Evolutionary conservation across 2,329 filamentous ascomycete species (phyloP), one percentile per base, ranked within the genome.

Genomic region (Coleophoma eucalyptorum): DNA sequence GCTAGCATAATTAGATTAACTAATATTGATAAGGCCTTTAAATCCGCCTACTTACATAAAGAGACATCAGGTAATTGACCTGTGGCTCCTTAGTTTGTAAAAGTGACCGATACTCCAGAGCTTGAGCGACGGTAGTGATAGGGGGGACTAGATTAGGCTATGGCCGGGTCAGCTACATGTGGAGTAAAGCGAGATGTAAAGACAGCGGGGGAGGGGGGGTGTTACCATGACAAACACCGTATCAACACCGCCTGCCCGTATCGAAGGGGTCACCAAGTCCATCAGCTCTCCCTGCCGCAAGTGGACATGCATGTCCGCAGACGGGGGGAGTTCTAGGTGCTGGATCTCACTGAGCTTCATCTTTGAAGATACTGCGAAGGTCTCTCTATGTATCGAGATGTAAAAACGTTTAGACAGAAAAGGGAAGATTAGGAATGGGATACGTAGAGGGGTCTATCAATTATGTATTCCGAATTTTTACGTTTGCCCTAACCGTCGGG

Each of bases 1-100:
- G 52, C 47, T 26, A 8, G 5, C 21, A 2, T 7, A 26, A 26
- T 26, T 8, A 26, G 26, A 26, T 26, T 26, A 26, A 26, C 26
- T 26, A 26, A 8, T 8, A 26, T 26, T 26, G 26, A 26, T 26
- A 26, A 26, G 26, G 6, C 21, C 26, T 26, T 5, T 8, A 26
- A 5, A 5, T 7, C 2, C 26, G 26, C 26, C 26, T 26, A 26
- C 26, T 26, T 26, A 26, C 26, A 26, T 60, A 90, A 41, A 91
- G 76, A 1, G 87, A 86, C 86, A 91, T 90, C 52, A 91, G 78
- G 62, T 82, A 90, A 52, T 78, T 79, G 52, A 90, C 81, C 47
- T 77, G 74, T 2, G 81, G 76, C 46, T 84, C 80, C 54, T 87
- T 71, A 41, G 77, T 74, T 58, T 79, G 72, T 15, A 91, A 73